Percentiles rank a stretch among this genome's conserved stretches.
Conservation (phyloP, 1,284 basidiomycete species). For the Cystobasidium slooffiae region DNA sequence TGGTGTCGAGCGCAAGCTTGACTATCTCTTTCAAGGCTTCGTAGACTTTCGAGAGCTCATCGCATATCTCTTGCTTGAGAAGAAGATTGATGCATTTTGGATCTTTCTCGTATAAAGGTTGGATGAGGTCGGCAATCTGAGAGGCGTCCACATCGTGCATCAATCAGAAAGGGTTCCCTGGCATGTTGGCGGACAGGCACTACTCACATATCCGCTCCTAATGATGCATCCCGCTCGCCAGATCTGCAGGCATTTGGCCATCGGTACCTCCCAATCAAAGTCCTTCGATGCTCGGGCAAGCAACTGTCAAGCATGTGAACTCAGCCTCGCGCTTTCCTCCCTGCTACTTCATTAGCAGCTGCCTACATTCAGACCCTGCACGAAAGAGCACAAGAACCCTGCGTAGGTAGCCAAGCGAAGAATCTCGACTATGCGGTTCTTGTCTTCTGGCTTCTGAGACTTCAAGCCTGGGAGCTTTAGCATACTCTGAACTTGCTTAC, state of each 20-base stretch:
- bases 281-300: conserved; percentile 54
- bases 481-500: conserved; percentile 84
- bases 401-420: conserved; percentile 98
- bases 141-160: not conserved
- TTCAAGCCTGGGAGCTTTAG: conserved; percentile 82
- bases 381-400: conserved; percentile 53
- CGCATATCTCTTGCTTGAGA: conserved; percentile 52
- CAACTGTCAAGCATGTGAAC: conserved; percentile 46
- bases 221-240: conserved; percentile 53
- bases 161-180: not conserved
- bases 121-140: conserved; percentile 53
- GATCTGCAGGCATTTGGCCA: conserved; percentile 52
- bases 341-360: no score
- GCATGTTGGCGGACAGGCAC: not conserved
- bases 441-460: conserved; percentile 89
- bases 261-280: conserved; percentile 53
- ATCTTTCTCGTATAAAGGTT: conserved; percentile 51
- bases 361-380: conserved; percentile 55
- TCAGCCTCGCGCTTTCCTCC: not conserved
- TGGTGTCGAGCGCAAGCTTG: conserved; percentile 52
- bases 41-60: conserved; percentile 52
- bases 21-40: conserved; percentile 52
- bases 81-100: conserved; percentile 53
- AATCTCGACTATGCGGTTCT: conserved; percentile 97
- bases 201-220: conserved; percentile 23